Evolutionary conservation across 2,329 filamentous ascomycete species (phyloP).

Genomic region (Penicillium capsulatum): DNA sequence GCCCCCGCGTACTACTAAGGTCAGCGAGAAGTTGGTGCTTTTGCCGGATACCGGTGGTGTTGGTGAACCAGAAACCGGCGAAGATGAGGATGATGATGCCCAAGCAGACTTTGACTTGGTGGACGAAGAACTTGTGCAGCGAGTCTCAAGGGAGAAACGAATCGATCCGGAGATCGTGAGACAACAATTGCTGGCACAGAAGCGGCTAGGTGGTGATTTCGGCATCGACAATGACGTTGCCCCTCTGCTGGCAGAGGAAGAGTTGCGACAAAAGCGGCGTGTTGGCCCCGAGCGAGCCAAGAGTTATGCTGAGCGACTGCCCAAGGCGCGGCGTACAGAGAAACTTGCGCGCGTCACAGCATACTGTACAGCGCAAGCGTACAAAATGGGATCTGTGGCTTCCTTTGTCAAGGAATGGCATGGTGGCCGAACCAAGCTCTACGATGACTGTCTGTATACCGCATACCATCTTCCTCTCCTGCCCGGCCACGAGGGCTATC

Average conservation of each 20-base stretch:
- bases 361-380: slow-evolving; percentile 92
- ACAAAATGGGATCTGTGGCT: slow-evolving; percentile 82
- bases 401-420: slow-evolving; percentile 84
- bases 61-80: slow-evolving; percentile 41
- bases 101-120: slow-evolving; percentile 27
- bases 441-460: slow-evolving; percentile 94
- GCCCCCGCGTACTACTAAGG: slow-evolving; percentile 84
- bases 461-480: slow-evolving; percentile 91
- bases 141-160: slow-evolving; percentile 31
- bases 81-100: slow-evolving; percentile 24
- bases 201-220: slow-evolving; percentile 49
- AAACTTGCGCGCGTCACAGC: slow-evolving; percentile 88
- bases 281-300: slow-evolving; percentile 59
- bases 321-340: slow-evolving; percentile 80
- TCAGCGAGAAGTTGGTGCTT: slow-evolving; percentile 94
- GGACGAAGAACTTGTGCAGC: slow-evolving; percentile 36
- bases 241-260: slow-evolving; percentile 55
- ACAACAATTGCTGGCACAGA: slow-evolving; percentile 31
- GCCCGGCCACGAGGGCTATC: slow-evolving; percentile 78
- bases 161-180: slow-evolving; percentile 34
- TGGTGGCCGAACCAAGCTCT: slow-evolving; percentile 87
- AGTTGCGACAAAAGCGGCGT: slow-evolving; percentile 54
- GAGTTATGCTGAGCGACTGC: slow-evolving; percentile 88
- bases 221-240: slow-evolving; percentile 52
- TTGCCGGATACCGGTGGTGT: slow-evolving; percentile 67